Evolutionary conservation across 208 protist species (phyloP).

Genomic region (Jaenimonas drosophilae): DNA sequence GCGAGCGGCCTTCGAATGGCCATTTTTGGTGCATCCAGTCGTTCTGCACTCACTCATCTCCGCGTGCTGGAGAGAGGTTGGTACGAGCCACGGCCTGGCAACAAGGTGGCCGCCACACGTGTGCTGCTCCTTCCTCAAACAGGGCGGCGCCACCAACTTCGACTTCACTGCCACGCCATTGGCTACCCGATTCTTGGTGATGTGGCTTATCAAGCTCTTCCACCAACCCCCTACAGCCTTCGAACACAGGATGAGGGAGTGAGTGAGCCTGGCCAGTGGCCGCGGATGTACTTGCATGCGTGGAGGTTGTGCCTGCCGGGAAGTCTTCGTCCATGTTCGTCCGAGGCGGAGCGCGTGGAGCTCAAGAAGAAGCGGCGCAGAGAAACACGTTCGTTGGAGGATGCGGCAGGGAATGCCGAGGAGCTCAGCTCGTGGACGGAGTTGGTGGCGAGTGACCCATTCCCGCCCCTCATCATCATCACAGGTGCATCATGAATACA

Average conservation of each 20-base stretch:
- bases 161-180: slow-evolving; percentile 72
- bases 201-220: slow-evolving; percentile 27
- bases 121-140: slow-evolving; percentile 52
- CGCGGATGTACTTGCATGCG: slow-evolving; percentile 74
- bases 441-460: slow-evolving; percentile 10
- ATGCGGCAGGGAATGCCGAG: slow-evolving; percentile 2
- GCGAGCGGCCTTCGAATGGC: slow-evolving; percentile 12
- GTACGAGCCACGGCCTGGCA: too few relatives aligned
- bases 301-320: slow-evolving; percentile 47
- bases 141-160: slow-evolving; percentile 82
- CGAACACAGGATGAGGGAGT: too few relatives aligned
- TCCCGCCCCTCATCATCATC: neutral
- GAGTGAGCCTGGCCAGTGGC: slow-evolving; percentile 4
- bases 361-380: slow-evolving; percentile 51
- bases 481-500: too few relatives aligned
- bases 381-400: slow-evolving; percentile 28
- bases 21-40: slow-evolving; percentile 9
- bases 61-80: slow-evolving; percentile 16
- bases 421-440: slow-evolving; percentile 23
- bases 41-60: slow-evolving; percentile 16
- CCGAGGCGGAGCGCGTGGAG: slow-evolving; percentile 20
- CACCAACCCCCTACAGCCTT: neutral
- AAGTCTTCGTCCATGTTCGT: slow-evolving; percentile 5
- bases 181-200: slow-evolving; percentile 84
- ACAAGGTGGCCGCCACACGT: too few relatives aligned